Evolutionary conservation across 164 flowering plant species (phyloP), one percentile per base, ranked within the genome.

Genomic region (Umbilicus rupestris): DNA sequence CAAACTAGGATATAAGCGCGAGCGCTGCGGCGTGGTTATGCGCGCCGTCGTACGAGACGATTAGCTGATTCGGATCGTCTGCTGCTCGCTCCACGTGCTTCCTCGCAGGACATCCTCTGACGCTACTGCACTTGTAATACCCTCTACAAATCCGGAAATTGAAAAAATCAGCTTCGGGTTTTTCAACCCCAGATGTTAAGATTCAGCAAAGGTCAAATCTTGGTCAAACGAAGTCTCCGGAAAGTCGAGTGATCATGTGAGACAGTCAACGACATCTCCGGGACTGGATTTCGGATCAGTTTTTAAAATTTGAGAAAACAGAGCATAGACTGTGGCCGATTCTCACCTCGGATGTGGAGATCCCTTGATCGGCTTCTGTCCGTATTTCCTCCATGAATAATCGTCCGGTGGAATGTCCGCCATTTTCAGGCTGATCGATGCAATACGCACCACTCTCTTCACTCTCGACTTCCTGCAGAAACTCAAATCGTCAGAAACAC

Each of bases 351-450:
- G 93, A 73, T 85, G 86, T 49, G 90, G 90, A 45, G 93, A 87
- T 1, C 93, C 93, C 65, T 87, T 87, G 78, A 87, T 87, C 17
- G 93, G 93, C 70, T 87, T 87, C 70, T 87, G 93, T 14, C 93
- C 90, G 66, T 87, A 87, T 62, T 87, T 87, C 68, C 93, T 84
- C 93, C 90, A 87, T 2, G 90, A 84, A 46, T 66, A 85, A 31
- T 85, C 90, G 57, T 87, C 93, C 0, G 93, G 80, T 44, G 93
- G 90, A 68, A 87, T 82, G 78, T 87, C 93, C 6, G 93, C 88
- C 76, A 84, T 79, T 73, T 84, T 87, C 72, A 68, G 45, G 73
- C 93, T 87, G 6, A 87, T 79, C 0, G 93, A 87, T 4, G 93
- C 81, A 14, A 87, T 80, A 69, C 87, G 73, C 3, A 79, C 73